A percentile compares a stretch with the other conserved stretches of the same genome.
Evolutionary conservation across 768 basidiomycete genomes (phyloP).

Genomic region (Leucosporidium yakuticum): DNA sequence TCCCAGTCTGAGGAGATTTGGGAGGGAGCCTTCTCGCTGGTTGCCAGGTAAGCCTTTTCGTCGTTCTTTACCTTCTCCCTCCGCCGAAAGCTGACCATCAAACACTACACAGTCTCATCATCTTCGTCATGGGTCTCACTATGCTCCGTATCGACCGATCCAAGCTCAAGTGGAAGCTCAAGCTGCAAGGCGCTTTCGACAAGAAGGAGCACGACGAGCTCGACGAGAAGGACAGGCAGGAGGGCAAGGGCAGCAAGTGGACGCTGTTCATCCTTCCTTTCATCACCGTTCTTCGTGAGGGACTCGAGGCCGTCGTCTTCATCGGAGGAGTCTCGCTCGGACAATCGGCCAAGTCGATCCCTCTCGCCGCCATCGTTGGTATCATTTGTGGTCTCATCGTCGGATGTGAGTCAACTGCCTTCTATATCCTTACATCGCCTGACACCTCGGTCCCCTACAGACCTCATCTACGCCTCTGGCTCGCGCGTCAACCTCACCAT

Average conservation of each 20-base stretch:
- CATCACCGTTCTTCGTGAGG: constrained; percentile 89
- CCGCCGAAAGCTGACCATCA: background rate
- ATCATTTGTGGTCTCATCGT: constrained; percentile 67
- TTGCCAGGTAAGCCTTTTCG: constrained; percentile 33
- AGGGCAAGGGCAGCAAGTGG: constrained; percentile 54
- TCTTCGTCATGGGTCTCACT: constrained; percentile 71
- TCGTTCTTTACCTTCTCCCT: background rate
- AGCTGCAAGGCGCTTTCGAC: constrained; percentile 70
- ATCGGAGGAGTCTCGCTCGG: constrained; percentile 85
- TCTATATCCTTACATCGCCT: background rate
- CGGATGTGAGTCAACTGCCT: constrained; percentile 49
- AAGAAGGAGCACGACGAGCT: constrained; percentile 35
- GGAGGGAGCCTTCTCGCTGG: constrained; percentile 65
- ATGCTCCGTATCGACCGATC: constrained; percentile 95
- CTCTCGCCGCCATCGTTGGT: constrained; percentile 82
- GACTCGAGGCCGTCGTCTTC: constrained; percentile 87
- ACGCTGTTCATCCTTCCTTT: constrained; percentile 81
- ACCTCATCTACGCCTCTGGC: constrained; percentile 72
- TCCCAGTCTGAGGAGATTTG: constrained; percentile 75
- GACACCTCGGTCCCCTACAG: constrained; percentile 27
- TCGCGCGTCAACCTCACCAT: constrained; percentile 69
- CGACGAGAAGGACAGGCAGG: constrained; percentile 29
- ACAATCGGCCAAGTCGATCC: constrained; percentile 67
- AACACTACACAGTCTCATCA: constrained; percentile 22
- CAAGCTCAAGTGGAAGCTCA: constrained; percentile 88